Conservation (phyloP, 2,329 filamentous ascomycete species). For the Penicillium glabrum region DNA sequence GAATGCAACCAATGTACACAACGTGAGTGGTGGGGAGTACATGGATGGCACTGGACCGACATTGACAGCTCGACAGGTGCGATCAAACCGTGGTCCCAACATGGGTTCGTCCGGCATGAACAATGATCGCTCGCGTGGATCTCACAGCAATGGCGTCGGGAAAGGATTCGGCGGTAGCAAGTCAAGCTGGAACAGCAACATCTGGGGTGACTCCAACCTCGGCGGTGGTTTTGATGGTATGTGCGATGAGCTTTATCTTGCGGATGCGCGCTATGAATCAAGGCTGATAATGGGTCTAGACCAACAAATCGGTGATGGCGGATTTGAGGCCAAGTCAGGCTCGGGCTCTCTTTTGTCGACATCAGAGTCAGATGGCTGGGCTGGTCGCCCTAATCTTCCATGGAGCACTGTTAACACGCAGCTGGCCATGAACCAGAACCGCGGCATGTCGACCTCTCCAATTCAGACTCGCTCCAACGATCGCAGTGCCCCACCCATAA, state of each 20-base stretch:
- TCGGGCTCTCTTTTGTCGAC: conserved; percentile 68
- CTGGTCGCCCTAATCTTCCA: conserved; percentile 50
- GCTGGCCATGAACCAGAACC: conserved; percentile 45
- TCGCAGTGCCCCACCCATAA: conserved; percentile 36
- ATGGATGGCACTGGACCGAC: too few species aligned
- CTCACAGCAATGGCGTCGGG: conserved; percentile 41
- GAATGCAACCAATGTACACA: conserved; percentile 37
- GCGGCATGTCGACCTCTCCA: conserved; percentile 58
- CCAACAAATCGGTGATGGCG: conserved; percentile 27
- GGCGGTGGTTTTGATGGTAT: conserved; percentile 47
- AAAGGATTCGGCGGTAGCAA: conserved; percentile 47
- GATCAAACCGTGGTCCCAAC: conserved; percentile 38
- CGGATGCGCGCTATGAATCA: not conserved
- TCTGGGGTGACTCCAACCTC: conserved; percentile 54
- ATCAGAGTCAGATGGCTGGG: conserved; percentile 68
- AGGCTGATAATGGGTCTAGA: conserved; percentile 19
- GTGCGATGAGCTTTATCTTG: not conserved
- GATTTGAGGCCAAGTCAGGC: conserved; percentile 60
- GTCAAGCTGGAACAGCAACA: conserved; percentile 47
- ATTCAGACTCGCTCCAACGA: conserved; percentile 55
- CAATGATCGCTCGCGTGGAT: conserved; percentile 34
- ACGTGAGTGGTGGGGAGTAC: conserved; percentile 30
- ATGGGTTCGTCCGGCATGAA: conserved; percentile 39
- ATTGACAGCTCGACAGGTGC: conserved; percentile 21
- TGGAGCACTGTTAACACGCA: conserved; percentile 59